A percentile compares a stretch with the other conserved stretches of the same genome.
Evolutionary conservation across 768 basidiomycete species (phyloP).

Genomic region (Calocybe indica): DNA sequence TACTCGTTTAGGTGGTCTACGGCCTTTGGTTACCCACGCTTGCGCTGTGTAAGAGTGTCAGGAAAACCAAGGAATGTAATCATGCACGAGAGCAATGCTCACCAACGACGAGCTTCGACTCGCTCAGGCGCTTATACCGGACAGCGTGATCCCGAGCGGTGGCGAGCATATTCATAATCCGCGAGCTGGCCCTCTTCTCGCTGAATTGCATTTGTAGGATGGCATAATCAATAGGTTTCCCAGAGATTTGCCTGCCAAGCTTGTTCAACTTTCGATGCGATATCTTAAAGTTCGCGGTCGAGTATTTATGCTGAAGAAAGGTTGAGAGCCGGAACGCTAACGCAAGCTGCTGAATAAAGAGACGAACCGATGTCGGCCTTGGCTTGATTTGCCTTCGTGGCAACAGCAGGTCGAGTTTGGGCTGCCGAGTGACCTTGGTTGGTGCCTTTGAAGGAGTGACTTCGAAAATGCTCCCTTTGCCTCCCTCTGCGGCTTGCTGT

Average conservation of each 20-base stretch:
- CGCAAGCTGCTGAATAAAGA: background rate
- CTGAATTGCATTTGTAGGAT: slow-evolving; percentile 97
- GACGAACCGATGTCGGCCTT: slow-evolving; percentile 19
- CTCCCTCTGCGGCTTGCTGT: slow-evolving; percentile 37
- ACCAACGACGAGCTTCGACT: slow-evolving; percentile 78
- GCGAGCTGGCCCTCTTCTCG: slow-evolving; percentile 82
- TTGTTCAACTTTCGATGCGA: slow-evolving; percentile 91
- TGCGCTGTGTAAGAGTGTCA: slow-evolving; percentile 49
- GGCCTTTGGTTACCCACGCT: slow-evolving; percentile 91
- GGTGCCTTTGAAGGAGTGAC: slow-evolving; percentile 16
- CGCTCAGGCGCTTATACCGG: slow-evolving; percentile 68
- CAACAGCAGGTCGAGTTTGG: too few species aligned
- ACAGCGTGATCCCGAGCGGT: slow-evolving; percentile 83
- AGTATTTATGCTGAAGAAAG: slow-evolving; percentile 75
- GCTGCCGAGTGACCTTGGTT: too few species aligned
- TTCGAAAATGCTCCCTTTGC: slow-evolving; percentile 48
- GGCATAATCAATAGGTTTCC: slow-evolving; percentile 89
- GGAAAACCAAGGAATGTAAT: background rate
- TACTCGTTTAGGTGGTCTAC: slow-evolving; percentile 51
- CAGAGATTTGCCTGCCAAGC: slow-evolving; percentile 81
- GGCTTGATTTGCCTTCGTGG: slow-evolving; percentile 13
- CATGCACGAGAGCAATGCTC: slow-evolving; percentile 23
- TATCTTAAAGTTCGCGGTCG: slow-evolving; percentile 89
- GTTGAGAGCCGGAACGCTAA: slow-evolving; percentile 1
- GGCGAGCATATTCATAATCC: slow-evolving; percentile 85